Evolutionary conservation across 2,329 filamentous ascomycete species (phyloP), one percentile per base, ranked within the genome.

Genomic region (Blastomyces gilchristii): DNA sequence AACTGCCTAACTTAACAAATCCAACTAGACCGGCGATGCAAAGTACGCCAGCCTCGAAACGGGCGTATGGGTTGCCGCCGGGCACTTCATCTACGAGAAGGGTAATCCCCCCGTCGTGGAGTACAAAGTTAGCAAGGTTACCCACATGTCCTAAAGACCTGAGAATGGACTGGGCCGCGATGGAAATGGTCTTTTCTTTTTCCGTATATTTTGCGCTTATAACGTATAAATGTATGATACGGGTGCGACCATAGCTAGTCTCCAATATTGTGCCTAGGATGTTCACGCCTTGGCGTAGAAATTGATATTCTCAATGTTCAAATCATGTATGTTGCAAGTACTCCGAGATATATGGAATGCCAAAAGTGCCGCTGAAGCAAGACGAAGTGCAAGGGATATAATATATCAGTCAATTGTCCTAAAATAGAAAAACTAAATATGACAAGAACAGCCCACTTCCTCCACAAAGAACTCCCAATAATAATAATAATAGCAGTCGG

Each of bases 21-120:
- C 39, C 37, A 37, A 43, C 47, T 64, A 77, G 72, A 78, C 77
- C 14, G 77, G 76, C n/a, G 71, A 76, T 56, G 72, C 73, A 62
- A 70, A 71, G 60, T 76, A 78, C 65, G 77, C 78, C 65, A 70
- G 69, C 7, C 72, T 79, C 8, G 77, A 79, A 62, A 72, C 69
- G 58, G 68, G 71, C 2, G 69, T 77, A 2, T 79, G 77, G 62
- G 75, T 78, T 34, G 77, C 70, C 3, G 69, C 75, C 45, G 77
- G 76, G 14, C 73, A 72, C 11, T 78, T 79, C 68, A 68, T 70
- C n/a, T 67, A 72, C 25, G 71, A 75, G 64, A 69, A 71, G 64
- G 76, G 70, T 22, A 72, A 75, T 65, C 69, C 70, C 0, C 60
- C 73, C 4, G 68, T 76, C 43, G 76, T 78, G 22, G 76, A 79